phyloP scores from a whole-genome alignment of 805 yeast genomes.

The Cyberlindnera meyerae region DNA sequence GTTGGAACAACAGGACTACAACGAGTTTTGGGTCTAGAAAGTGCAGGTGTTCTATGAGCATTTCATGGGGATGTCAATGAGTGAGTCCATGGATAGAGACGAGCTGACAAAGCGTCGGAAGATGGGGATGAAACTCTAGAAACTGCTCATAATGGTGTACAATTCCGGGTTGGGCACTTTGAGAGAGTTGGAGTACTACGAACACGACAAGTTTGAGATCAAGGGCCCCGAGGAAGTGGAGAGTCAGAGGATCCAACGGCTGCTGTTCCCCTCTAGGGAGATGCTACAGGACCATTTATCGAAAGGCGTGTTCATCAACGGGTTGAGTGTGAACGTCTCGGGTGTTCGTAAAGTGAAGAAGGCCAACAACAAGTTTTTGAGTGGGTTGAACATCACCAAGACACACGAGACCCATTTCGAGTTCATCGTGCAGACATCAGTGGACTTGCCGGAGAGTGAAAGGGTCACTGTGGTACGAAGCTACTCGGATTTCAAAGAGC shows the following conservation, averaged over 20 bases:
- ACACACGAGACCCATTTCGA: conserved; percentile 22
- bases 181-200: conserved; percentile 48
- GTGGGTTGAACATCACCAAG: conserved; percentile 18
- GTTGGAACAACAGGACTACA: conserved; percentile 34
- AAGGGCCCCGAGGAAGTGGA: conserved; percentile 23
- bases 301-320: conserved; percentile 40
- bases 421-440: conserved; percentile 19
- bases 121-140: conserved; percentile 53
- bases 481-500: conserved; percentile 60
- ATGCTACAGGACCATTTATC: conserved; percentile 29
- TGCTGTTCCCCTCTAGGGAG: conserved; percentile 38
- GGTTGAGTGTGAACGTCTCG: conserved; percentile 58
- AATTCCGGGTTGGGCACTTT: conserved; percentile 68
- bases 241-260: conserved; percentile 29
- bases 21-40: conserved; percentile 72
- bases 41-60: conserved; percentile 81
- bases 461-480: conserved; percentile 43
- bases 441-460: conserved; percentile 20
- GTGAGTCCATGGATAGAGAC: conserved; percentile 69
- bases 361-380: conserved; percentile 23
- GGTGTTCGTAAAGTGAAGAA: conserved; percentile 48
- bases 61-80: conserved; percentile 66
- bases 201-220: conserved; percentile 28
- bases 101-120: conserved; percentile 69
- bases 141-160: conserved; percentile 60